Conservation (phyloP, 768 basidiomycete genomes). For the Auricularia cornea region DNA sequence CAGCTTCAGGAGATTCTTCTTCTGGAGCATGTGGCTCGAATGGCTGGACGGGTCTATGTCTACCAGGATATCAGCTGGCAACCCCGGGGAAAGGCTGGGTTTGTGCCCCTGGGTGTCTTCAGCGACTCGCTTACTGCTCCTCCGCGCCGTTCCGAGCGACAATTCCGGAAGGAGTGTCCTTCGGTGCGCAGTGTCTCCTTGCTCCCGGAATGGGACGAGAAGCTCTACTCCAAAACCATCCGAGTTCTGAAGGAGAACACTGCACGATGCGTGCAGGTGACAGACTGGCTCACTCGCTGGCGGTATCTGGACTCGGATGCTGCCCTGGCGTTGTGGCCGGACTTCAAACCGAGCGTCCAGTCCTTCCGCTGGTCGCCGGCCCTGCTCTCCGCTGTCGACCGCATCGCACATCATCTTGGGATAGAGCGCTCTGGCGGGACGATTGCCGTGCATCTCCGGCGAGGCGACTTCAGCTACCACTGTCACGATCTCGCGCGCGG, state of each 20-base stretch:
- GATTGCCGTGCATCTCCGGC: constrained; percentile 2
- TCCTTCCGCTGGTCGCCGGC: not conserved
- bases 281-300: constrained; percentile 1
- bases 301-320: constrained; percentile 1
- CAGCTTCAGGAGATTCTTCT: constrained; percentile 3
- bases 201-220: not conserved
- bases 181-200: not conserved
- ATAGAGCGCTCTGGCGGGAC: not conserved
- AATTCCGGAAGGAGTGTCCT: not conserved
- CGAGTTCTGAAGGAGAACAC: not conserved
- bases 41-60: constrained; percentile 1
- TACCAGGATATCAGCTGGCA: constrained; percentile 4
- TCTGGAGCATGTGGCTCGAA: not conserved
- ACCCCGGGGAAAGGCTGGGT: not conserved
- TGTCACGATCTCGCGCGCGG: not conserved
- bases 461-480: constrained; percentile 2
- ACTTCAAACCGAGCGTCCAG: not conserved
- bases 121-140: not conserved
- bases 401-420: not conserved
- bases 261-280: not conserved
- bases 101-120: not conserved
- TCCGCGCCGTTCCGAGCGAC: not conserved
- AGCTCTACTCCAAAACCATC: not conserved
- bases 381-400: not conserved
- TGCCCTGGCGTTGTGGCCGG: not conserved